These are phyloP conservation scores for Adansonia rubrostipa DNA, from an alignment of 441 rosid species.

Conservation along the genomic window DNA sequence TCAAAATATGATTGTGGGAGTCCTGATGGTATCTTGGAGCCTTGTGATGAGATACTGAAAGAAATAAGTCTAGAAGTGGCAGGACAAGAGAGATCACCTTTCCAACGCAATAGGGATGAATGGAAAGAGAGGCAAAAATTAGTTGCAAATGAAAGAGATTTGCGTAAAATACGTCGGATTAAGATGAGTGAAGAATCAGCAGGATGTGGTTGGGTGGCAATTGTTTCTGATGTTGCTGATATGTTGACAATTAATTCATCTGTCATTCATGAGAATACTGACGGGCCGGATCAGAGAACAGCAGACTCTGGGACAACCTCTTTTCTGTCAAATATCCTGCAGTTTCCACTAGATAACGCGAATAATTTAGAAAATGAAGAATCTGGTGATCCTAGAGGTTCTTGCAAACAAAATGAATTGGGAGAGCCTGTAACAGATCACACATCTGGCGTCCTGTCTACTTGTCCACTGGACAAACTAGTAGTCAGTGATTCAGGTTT, in stretches of 20 bases:
- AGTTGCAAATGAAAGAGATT: conserved; percentile 36
- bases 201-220: conserved; percentile 30
- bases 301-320: conserved; percentile 47
- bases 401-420: conserved; percentile 33
- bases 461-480: conserved; percentile 31
- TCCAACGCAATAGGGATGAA: conserved; percentile 24
- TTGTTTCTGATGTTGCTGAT: conserved; percentile 38
- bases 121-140: conserved; percentile 27
- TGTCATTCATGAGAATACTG: conserved; percentile 32
- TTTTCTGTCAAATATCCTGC: conserved; percentile 47
- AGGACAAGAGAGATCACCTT: conserved; percentile 24
- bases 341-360: conserved; percentile 40
- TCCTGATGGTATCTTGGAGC: conserved; percentile 35
- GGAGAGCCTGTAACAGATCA: conserved; percentile 39
- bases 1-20: conserved; percentile 44
- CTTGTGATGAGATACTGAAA: conserved; percentile 27
- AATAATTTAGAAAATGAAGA: conserved; percentile 34
- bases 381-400: conserved; percentile 31
- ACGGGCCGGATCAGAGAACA: conserved; percentile 37
- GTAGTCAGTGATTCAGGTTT: conserved; percentile 35
- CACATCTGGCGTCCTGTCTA: conserved; percentile 38
- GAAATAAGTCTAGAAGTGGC: conserved; percentile 25
- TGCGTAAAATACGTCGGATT: conserved; percentile 39
- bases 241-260: conserved; percentile 36
- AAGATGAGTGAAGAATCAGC: conserved; percentile 31